Percentiles rank a stretch among this genome's conserved stretches.
Evolutionary conservation across 73 alveolate species (phyloP).

Genomic region (Breviolum minutum): DNA sequence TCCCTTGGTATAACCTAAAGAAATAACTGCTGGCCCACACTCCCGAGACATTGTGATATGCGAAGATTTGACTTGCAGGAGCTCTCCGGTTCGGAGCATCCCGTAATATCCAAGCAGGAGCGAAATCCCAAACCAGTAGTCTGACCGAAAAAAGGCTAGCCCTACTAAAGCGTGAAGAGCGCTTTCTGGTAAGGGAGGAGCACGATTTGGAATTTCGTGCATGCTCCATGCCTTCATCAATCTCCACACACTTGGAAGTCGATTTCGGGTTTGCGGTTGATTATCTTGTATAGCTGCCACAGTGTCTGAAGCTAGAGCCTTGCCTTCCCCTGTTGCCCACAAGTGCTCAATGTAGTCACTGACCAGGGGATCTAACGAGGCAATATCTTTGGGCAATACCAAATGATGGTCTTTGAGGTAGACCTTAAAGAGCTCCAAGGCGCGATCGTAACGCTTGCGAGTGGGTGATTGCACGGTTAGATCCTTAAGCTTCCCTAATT

Average conservation of each 20-base stretch:
- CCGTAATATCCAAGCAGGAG: no score
- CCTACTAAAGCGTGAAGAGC: not conserved
- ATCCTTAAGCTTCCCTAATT: not conserved
- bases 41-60: no score
- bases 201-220: not conserved
- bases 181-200: not conserved
- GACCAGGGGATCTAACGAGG: not conserved
- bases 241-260: not conserved
- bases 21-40: not conserved
- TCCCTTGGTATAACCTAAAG: no score
- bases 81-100: no score
- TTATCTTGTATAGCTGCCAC: slow-evolving; percentile 9
- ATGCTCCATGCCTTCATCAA: not conserved
- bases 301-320: not conserved
- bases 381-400: not conserved
- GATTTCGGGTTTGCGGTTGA: not conserved
- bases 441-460: not conserved
- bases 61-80: no score
- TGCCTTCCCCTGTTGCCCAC: not conserved
- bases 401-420: not conserved
- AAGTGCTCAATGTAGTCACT: not conserved
- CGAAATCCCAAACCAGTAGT: not conserved
- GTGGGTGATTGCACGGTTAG: slow-evolving; percentile 16
- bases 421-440: not conserved
- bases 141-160: not conserved